Evolutionary conservation across 208 protist species (phyloP).

Genomic region (Trypanosoma conorhini): DNA sequence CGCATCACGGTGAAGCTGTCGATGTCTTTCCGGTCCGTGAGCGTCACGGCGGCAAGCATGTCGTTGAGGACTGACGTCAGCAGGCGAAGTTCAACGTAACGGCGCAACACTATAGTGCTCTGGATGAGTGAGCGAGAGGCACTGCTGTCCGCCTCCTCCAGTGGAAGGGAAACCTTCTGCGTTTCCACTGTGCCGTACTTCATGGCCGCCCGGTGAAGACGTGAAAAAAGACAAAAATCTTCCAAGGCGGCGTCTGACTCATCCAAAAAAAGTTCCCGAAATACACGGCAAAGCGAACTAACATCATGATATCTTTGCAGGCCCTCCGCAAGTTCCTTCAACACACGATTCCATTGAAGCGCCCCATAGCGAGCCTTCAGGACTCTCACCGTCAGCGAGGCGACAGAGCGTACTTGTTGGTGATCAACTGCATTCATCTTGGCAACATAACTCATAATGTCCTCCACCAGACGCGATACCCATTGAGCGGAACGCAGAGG

Average conservation of each 20-base stretch:
- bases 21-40: slow-evolving; percentile 20
- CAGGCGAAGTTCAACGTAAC: slow-evolving; percentile 46
- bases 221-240: slow-evolving; percentile 39
- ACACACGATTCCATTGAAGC: slow-evolving; percentile 41
- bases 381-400: slow-evolving; percentile 33
- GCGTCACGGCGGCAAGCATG: slow-evolving; percentile 23
- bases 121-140: slow-evolving; percentile 4
- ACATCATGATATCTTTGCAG: slow-evolving; percentile 40
- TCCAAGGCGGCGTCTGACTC: slow-evolving; percentile 27
- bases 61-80: slow-evolving; percentile 34
- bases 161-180: slow-evolving; percentile 21
- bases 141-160: not conserved
- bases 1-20: slow-evolving; percentile 4
- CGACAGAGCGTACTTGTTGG: slow-evolving; percentile 27
- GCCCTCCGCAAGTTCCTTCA: slow-evolving; percentile 39
- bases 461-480: slow-evolving; percentile 28
- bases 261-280: slow-evolving; percentile 48
- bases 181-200: slow-evolving; percentile 28
- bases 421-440: slow-evolving; percentile 6
- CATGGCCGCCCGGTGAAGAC: slow-evolving; percentile 28
- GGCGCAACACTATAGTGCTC: slow-evolving; percentile 41
- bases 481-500: slow-evolving; percentile 21
- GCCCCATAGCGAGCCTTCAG: slow-evolving; percentile 39
- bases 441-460: slow-evolving; percentile 17
- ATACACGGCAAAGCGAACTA: slow-evolving; percentile 41